Conservation (phyloP, 1,284 basidiomycete species). For the Ganoderma sinense region DNA sequence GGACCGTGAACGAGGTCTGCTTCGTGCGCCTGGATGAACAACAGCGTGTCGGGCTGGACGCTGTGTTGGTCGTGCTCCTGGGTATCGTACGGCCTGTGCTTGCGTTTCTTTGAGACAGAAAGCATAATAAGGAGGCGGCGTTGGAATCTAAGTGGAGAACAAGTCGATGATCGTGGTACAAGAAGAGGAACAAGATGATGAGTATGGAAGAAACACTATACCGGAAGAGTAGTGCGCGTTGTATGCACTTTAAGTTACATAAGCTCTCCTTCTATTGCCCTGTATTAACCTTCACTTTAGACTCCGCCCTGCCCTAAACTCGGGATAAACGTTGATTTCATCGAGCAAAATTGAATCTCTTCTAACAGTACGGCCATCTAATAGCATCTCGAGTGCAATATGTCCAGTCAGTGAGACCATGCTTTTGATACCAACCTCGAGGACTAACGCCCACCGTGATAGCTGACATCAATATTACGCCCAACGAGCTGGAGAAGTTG, state of each 20-base stretch:
- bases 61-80: background rate
- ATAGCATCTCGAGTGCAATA: background rate
- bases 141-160: background rate
- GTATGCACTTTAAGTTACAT: background rate
- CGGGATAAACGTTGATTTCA: background rate
- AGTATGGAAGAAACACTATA: background rate
- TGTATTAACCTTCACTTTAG: background rate
- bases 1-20: constrained; percentile 66
- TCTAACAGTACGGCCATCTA: no score
- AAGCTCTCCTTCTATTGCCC: background rate
- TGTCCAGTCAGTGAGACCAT: background rate
- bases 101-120: constrained; percentile 4
- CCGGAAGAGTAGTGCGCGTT: background rate
- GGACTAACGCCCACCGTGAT: no score
- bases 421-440: no score
- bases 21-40: constrained; percentile 73
- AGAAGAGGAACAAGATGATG: background rate
- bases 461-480: no score
- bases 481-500: no score
- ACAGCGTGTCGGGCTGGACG: constrained; percentile 31
- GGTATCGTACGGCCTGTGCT: constrained; percentile 6
- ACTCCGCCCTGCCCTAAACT: background rate
- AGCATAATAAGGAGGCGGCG: background rate
- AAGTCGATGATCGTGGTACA: background rate
- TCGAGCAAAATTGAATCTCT: background rate